Evolutionary conservation across 116 monocot genomes (phyloP), one percentile per base, ranked within the genome.

Genomic region (Zostera marina): DNA sequence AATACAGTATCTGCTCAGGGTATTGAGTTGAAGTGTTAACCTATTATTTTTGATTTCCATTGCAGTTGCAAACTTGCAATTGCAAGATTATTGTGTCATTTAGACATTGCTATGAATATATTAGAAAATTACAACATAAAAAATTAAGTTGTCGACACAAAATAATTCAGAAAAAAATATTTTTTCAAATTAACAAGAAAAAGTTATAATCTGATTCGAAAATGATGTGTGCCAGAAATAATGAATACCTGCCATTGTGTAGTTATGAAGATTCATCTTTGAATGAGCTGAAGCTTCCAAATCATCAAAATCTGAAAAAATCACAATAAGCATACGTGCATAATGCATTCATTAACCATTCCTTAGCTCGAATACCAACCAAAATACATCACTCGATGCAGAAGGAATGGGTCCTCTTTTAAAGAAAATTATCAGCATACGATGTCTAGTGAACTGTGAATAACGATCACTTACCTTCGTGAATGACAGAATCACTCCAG

Each of bases 401-500:
- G n/a, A 14, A 47, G 3, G 1, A 15, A 47, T 14, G 0, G n/a
- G n/a, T 46, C 11, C 4, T 13, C 45, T 0, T 16, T 47, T 47
- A 10, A 16, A 47, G 19, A 48, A 48, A 19, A 48, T 16, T 48
- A 7, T 16, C 19, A 7, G 2, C 8, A 48, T 8, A 1, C 4
- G 38, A 15, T 0, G 13, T 16, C 12, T 24, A 53, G 9, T 12
- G 12, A 11, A 11, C 24, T 10, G 9, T 24, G 24, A 25, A 22
- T n/a, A n/a, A n/a, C n/a, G n/a, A n/a, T n/a, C 56, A 40, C 53
- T 24, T 51, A 68, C 68, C 86, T 19, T 69, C 69, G 53, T 79
- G 90, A 52, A 89, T 96, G 42, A 96, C 78, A 9, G 82, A 77
- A 45, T 96, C 96, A 11, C 72, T 85, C 96, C 96, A 96, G 53